Percentiles rank a stretch among this genome's conserved stretches.
Evolutionary conservation across 2,329 filamentous ascomycete genomes (phyloP).

Genomic region (Trichophyton schoenleinii): DNA sequence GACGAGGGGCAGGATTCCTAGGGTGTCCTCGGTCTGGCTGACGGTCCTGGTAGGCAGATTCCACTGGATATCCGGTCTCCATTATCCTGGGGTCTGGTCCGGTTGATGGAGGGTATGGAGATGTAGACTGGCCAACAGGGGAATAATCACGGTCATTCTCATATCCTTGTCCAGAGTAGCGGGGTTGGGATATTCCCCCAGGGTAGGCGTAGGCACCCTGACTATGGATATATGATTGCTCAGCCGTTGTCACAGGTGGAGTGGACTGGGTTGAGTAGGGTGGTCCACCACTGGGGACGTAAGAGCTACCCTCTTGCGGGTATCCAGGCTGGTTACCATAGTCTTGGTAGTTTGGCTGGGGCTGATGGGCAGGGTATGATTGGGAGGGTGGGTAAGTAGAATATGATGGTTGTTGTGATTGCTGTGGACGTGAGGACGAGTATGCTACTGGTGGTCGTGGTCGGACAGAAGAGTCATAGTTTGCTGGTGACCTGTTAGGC

Average conservation of each 20-base stretch:
- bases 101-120: constrained; percentile 29
- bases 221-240: constrained; percentile 29
- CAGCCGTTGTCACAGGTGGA: constrained; percentile 27
- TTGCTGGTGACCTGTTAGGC: constrained; percentile 28
- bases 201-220: constrained; percentile 21
- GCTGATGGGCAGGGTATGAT: constrained; percentile 24
- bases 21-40: constrained; percentile 27
- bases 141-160: constrained; percentile 32
- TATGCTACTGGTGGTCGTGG: constrained; percentile 21
- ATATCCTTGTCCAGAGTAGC: constrained; percentile 31
- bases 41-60: constrained; percentile 22
- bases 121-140: constrained; percentile 29
- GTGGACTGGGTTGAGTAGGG: constrained; percentile 21
- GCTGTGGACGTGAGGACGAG: background rate
- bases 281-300: constrained; percentile 8
- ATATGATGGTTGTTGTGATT: constrained; percentile 18
- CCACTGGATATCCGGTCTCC: constrained; percentile 33
- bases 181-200: constrained; percentile 26
- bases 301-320: constrained; percentile 11
- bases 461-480: constrained; percentile 27
- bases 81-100: constrained; percentile 31
- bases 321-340: constrained; percentile 25
- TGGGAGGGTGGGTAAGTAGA: constrained; percentile 25
- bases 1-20: constrained; percentile 27
- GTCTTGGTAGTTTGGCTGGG: constrained; percentile 22